Conservation (phyloP, 2,329 filamentous ascomycete genomes). For the Aschersonia sp. region DNA sequence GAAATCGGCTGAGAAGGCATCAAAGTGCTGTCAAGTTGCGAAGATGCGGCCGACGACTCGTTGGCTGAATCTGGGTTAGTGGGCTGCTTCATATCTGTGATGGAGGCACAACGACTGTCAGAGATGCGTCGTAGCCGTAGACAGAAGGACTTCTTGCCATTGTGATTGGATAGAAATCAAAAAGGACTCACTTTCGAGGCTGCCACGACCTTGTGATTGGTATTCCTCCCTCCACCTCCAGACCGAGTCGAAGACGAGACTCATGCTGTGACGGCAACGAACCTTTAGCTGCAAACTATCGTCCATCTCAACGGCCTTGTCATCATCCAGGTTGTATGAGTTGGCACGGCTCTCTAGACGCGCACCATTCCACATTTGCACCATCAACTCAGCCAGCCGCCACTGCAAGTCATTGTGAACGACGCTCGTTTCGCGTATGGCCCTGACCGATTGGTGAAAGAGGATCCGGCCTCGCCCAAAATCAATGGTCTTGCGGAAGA, state of each 20-base stretch:
- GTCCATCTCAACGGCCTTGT: slow-evolving; percentile 39
- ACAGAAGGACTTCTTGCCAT: too few species aligned
- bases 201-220: slow-evolving; percentile 54
- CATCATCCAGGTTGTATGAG: slow-evolving; percentile 33
- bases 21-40: slow-evolving; percentile 47
- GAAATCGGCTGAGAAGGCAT: slow-evolving; percentile 24
- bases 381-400: slow-evolving; percentile 71
- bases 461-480: slow-evolving; percentile 51
- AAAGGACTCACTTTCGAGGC: slow-evolving; percentile 51
- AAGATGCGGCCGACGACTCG: slow-evolving; percentile 56
- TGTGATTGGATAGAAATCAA: not conserved
- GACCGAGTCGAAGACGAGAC: slow-evolving; percentile 69
- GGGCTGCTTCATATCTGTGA: slow-evolving; percentile 63
- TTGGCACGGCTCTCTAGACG: slow-evolving; percentile 34
- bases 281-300: slow-evolving; percentile 67
- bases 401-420: slow-evolving; percentile 67
- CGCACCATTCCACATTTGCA: slow-evolving; percentile 72
- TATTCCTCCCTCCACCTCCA: slow-evolving; percentile 78
- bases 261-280: slow-evolving; percentile 75
- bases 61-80: slow-evolving; percentile 71
- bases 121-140: not conserved
- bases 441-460: slow-evolving; percentile 57
- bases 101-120: not conserved
- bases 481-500: slow-evolving; percentile 60
- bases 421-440: slow-evolving; percentile 59